Evolutionary conservation across 164 flowering plant genomes (phyloP), one percentile per base, ranked within the genome.

Genomic region (Sedum album): DNA sequence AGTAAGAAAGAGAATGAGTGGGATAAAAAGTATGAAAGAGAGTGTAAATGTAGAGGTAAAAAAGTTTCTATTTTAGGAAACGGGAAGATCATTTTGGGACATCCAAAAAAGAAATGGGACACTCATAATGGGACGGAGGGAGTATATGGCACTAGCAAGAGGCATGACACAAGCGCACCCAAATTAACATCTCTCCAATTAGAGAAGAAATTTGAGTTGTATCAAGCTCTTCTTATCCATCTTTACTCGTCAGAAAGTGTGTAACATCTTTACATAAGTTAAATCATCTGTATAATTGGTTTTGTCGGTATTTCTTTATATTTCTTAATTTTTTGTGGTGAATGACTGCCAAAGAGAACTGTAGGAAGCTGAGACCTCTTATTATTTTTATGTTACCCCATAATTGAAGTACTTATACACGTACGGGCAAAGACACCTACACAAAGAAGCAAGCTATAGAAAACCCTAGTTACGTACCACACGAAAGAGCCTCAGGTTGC

Each of bases 151-250:
- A 57, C 62, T 57, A 28, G 35, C 62, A 26, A 57, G 33, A 17
- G 62, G 28, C 62, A 57, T 57, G 62, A 57, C 62, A 28, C 33
- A 26, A 57, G 62, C 62, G 31, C 62, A 28, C 35, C 33, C 62
- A 57, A 57, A 57, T 57, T 33, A 57, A 57, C 31, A 57, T 10
- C 62, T 57, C 23, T 57, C 33, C 33, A 57, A 57, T 28, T 26
- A 14, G 62, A 57, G 62, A 57, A 28, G 33, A 57, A n/a, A 28
- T 57, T 57, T 57, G 62, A 26, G 62, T 57, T 28, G 62, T 57
- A 57, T 57, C 62, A 28, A 17, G 33, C 62, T 57, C 62, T 28
- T 57, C 62, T 57, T 57, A 13, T 57, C 62, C 62, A 57, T 57
- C 2, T 57, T 28, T 57, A 57, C 62, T 4, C 33, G 13, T 28